Conservation (phyloP, 352 stramenopile species). For the Pythium biforme region DNA sequence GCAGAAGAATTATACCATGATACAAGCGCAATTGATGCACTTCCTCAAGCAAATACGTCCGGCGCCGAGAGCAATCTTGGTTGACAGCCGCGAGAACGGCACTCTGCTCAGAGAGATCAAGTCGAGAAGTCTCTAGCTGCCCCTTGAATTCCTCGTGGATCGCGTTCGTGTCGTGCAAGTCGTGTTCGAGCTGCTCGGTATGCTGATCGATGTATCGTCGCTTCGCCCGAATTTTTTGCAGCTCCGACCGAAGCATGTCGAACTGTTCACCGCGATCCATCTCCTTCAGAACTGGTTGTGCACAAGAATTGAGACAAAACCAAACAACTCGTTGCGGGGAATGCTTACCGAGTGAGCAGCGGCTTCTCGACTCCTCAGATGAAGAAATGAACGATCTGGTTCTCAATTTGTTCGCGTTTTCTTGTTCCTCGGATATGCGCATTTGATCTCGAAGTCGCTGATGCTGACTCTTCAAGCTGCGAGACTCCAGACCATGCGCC, state of each 20-base stretch:
- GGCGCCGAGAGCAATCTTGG: constrained; percentile 3
- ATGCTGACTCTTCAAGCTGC: not conserved
- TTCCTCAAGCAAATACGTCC: not conserved
- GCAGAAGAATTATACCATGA: not conserved
- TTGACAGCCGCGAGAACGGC: not conserved
- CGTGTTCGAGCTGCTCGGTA: constrained; percentile 30
- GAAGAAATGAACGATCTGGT: not conserved
- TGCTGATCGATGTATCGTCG: constrained; percentile 36
- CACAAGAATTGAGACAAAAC: not conserved
- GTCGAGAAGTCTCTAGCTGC: not conserved
- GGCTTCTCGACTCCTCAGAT: not conserved
- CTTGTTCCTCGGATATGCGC: not conserved
- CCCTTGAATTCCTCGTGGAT: not conserved
- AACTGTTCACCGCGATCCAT: constrained; percentile 26
- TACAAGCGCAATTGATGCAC: not conserved
- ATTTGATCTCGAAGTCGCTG: constrained; percentile 1
- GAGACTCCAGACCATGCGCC: not conserved
- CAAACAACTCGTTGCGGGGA: not conserved
- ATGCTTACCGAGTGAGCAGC: not conserved
- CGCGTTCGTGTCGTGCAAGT: constrained; percentile 24
- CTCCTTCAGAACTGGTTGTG: constrained; percentile 15
- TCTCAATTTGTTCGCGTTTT: not conserved
- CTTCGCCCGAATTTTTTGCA: constrained; percentile 49
- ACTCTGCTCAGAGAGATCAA: not conserved
- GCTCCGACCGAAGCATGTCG: constrained; percentile 25